Conservation (phyloP, 805 yeast species). For the Candida ortonii region DNA sequence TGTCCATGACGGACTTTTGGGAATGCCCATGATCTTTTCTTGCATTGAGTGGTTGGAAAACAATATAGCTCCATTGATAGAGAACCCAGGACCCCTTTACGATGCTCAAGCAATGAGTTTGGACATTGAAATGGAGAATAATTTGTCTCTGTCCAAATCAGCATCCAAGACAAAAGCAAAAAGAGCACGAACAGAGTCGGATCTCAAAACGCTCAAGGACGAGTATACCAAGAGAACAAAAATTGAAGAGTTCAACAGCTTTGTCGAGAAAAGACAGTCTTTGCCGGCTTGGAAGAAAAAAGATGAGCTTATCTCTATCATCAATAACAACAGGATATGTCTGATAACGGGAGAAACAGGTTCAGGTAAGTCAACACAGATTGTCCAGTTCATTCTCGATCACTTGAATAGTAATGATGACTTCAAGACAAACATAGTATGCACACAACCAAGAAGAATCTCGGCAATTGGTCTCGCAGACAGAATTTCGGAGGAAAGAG, state of each 20-base stretch:
- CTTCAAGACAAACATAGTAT: constrained; percentile 60
- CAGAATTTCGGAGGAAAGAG: constrained; percentile 83
- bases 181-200: constrained; percentile 26
- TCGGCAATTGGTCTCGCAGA: constrained; percentile 94
- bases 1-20: constrained; percentile 45
- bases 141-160: constrained; percentile 2
- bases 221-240: constrained; percentile 35
- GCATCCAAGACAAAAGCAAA: constrained; percentile 6
- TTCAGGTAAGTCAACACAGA: constrained; percentile 94
- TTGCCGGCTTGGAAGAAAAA: constrained; percentile 85
- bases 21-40: constrained; percentile 66
- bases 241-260: constrained; percentile 34
- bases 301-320: constrained; percentile 51
- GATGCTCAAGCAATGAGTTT: constrained; percentile 21
- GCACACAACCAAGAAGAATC: constrained; percentile 95
- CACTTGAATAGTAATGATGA: constrained; percentile 48
- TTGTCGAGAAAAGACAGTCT: constrained; percentile 43
- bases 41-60: constrained; percentile 79
- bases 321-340: constrained; percentile 60
- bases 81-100: constrained; percentile 72
- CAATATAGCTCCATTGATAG: constrained; percentile 53
- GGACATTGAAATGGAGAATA: constrained; percentile 2
- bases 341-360: constrained; percentile 96
- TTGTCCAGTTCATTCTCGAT: constrained; percentile 86
- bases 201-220: constrained; percentile 33